These are phyloP conservation scores for Rhodomyrtus tomentosa DNA, from an alignment of 345 rosid genomes.

Conservation along the genomic window DNA sequence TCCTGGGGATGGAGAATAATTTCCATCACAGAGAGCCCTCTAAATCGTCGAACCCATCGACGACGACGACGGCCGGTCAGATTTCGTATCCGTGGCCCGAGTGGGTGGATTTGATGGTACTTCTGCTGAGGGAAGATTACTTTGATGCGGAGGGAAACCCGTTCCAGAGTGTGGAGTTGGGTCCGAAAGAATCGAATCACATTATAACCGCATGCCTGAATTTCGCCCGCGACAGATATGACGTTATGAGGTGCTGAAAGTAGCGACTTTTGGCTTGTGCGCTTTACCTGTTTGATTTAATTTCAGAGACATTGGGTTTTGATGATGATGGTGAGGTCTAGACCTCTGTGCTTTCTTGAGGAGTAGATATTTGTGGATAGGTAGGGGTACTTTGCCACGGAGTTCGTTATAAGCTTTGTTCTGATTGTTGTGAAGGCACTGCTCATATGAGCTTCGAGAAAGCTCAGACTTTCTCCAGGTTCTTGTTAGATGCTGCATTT, in stretches of 20 bases:
- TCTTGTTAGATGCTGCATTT: neutral
- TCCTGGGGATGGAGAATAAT: neutral
- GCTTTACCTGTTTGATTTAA: slow-evolving; percentile 15
- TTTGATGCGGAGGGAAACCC: slow-evolving; percentile 38
- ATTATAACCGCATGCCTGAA: slow-evolving; percentile 75
- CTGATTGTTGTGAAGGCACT: neutral
- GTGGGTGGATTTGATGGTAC: slow-evolving; percentile 63
- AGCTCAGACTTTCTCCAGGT: neutral
- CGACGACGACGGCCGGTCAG: slow-evolving; percentile 1
- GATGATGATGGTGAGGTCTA: neutral
- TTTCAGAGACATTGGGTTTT: neutral
- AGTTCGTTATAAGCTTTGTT: neutral
- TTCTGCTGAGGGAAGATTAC: slow-evolving; percentile 45
- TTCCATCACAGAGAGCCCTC: neutral
- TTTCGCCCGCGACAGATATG: slow-evolving; percentile 57
- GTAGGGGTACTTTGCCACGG: neutral
- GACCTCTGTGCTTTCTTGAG: neutral
- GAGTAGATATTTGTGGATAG: neutral
- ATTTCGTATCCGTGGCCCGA: slow-evolving; percentile 77
- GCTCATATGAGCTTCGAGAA: neutral
- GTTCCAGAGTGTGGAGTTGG: slow-evolving; percentile 17
- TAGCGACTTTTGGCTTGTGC: neutral
- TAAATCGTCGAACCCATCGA: neutral
- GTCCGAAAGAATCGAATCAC: slow-evolving; percentile 37
- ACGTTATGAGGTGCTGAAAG: slow-evolving; percentile 46